Percentiles rank a stretch among this genome's conserved stretches.
These are phyloP conservation scores for Decorospora gaudefroyi DNA, from an alignment of 2,329 filamentous ascomycete genomes.

Conservation along the genomic window DNA sequence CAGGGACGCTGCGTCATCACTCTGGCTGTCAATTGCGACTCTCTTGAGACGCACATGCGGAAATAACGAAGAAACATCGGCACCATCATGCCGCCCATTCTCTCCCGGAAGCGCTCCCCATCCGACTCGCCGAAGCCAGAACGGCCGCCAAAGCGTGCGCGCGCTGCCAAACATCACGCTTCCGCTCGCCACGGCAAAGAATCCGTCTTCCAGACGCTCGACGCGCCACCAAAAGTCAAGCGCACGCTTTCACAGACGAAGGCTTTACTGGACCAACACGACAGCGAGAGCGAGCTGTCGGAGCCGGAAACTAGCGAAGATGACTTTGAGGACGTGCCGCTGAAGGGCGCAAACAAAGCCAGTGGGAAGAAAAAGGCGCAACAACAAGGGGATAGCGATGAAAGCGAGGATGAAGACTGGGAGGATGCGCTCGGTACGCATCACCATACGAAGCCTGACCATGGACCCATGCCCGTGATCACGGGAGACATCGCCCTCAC, in stretches of 20 bases:
- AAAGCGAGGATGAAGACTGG: constrained; percentile 49
- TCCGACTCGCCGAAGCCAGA: constrained; percentile 52
- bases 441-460: constrained; percentile 40
- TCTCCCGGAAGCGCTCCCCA: constrained; percentile 68
- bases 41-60: not conserved
- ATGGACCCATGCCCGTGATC: constrained; percentile 53
- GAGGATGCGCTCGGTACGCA: constrained; percentile 47
- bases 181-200: constrained; percentile 40
- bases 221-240: constrained; percentile 46
- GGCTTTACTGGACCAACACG: constrained; percentile 49
- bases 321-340: constrained; percentile 56
- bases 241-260: constrained; percentile 42
- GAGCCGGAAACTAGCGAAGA: constrained; percentile 51
- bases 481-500: constrained; percentile 76
- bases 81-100: constrained; percentile 65
- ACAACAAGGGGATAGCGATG: constrained; percentile 40
- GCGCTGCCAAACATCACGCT: constrained; percentile 22
- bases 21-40: constrained; percentile 13
- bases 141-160: constrained; percentile 34
- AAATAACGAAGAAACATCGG: constrained; percentile 2
- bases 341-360: constrained; percentile 33
- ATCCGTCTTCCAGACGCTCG: constrained; percentile 52
- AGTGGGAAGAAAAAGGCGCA: constrained; percentile 52
- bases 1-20: constrained; percentile 33
- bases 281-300: constrained; percentile 49